Conservation (phyloP, 805 yeast genomes). For the Yarrowia hollandica region DNA sequence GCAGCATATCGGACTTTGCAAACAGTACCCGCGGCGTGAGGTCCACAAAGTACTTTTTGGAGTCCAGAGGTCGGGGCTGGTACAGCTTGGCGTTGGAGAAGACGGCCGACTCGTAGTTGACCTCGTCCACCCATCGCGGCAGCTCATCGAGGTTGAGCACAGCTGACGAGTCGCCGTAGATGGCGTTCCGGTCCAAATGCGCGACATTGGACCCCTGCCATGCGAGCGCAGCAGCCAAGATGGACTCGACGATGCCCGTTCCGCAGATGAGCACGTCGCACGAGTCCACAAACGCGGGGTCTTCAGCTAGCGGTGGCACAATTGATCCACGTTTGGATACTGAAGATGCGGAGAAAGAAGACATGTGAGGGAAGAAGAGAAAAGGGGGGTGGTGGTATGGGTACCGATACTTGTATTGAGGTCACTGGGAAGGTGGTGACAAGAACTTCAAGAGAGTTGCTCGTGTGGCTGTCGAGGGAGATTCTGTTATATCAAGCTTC, state of each 20-base stretch:
- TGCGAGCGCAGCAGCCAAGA: slow-evolving; percentile 88
- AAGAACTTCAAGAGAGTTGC: too few relatives aligned
- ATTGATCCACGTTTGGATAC: slow-evolving; percentile 44
- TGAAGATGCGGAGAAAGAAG: slow-evolving; percentile 45
- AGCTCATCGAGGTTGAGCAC: slow-evolving; percentile 85
- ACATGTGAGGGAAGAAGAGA: slow-evolving; percentile 35
- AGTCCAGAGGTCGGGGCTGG: slow-evolving; percentile 65
- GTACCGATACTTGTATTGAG: too few relatives aligned
- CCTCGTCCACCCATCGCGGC: slow-evolving; percentile 75
- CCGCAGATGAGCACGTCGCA: slow-evolving; percentile 91
- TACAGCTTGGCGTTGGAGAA: slow-evolving; percentile 75
- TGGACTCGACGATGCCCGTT: slow-evolving; percentile 85
- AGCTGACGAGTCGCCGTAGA: slow-evolving; percentile 88
- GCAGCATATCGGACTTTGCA: slow-evolving; percentile 83
- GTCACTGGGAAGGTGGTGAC: too few relatives aligned
- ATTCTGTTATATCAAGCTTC: too few relatives aligned
- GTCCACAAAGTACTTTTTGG: slow-evolving; percentile 84
- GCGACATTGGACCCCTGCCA: slow-evolving; percentile 98
- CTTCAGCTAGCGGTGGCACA: slow-evolving; percentile 46
- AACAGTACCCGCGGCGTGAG: slow-evolving; percentile 83
- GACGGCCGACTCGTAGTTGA: slow-evolving; percentile 50
- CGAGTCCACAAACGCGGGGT: slow-evolving; percentile 45
- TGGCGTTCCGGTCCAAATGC: slow-evolving; percentile 80
- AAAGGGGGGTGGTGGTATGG: not conserved
- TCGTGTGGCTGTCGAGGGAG: too few relatives aligned